Base-by-base conservation (phyloP, 78 protist genomes). In the Dictyostelium purpureum region DNA sequence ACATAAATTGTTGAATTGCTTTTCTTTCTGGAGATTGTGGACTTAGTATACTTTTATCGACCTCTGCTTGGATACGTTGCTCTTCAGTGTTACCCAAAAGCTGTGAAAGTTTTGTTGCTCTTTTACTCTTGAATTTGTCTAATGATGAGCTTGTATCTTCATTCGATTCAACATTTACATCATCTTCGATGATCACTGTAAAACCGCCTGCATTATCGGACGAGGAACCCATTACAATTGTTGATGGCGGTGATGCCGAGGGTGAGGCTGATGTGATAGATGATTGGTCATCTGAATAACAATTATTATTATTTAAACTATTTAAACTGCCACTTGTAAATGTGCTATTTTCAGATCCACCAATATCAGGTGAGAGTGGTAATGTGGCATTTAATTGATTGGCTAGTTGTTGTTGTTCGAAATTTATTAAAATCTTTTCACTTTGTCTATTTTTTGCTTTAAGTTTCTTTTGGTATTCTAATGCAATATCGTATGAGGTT, bases 31-130 rank as follows among this genome's bases (percentile, higher is more conserved):
- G 28, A 18, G 82, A 73, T 16, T 61, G 77, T 56, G 90, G 79
- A 40, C 28, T 51, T 1, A 85, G 82, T 21, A 77, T 74, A 59
- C 71, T 73, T 21, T 77, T 77, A 73, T 85, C 92, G n/a, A 85
- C 69, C 65, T 85, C 92, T 12, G 79, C 49, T 59, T 85, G 92
- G 1, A 85, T 19, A 49, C 92, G 63, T 59, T 85, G 92, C 28
- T 85, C 92, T 16, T 85, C 92, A 1, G 92, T 66, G 1, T 35
- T 85, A 14, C 92, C 92, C 9, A 85, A 51, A n/a, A 85, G 19
- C 35, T 85, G 92, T n/a, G 82, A 59, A 9, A 85, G 26, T 47
- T 85, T 85, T 9, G 76, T 61, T 0, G 92, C 92, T 18, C 92
- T 40, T 63, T 85, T 85, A 1, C 43, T 16, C 52, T 51, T 75